Base-by-base conservation (phyloP, 768 basidiomycete genomes). In the Kwoniella europaea region DNA sequence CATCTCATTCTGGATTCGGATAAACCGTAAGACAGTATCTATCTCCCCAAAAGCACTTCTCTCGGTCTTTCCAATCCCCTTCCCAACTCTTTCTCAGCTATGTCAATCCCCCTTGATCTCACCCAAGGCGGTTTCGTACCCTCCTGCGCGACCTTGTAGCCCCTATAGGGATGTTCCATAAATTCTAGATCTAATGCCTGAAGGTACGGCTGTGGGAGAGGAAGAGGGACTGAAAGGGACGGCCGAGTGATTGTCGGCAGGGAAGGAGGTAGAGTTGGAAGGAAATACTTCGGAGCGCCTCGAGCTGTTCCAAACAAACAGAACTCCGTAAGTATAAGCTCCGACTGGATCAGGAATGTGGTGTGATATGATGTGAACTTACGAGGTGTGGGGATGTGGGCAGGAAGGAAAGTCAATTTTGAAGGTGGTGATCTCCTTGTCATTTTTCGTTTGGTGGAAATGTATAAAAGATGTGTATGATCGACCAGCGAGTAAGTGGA, bases 331-430 rank as follows among this genome's bases (percentile, higher is more conserved):
- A 35, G 35, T 35, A 5, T 35, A 35, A 35, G 35, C 7, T 7
- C 6, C 35, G 35, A 7, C 35, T 35, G 35, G 35, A 35, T 35
- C 6, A 35, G 35, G 35, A 1, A 35, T 35, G 0, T 35, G 24
- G 55, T n/a, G 22, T 24, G 22, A 15, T 16, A 20, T 20, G 50
- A 27, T 0, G 10, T 20, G 12, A 6, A 50, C 64, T 57, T 57
- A 65, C 64, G 54, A 18, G 64, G 64, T 50, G 55, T 65, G 22
- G 64, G 64, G 9, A 65, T 55, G 24, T 65, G 42, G 22, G 64
- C 16, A 9, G 64, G 64, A 13, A 65, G 35, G 54, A 65, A 56
- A 24, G 20, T 65, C 54, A 65, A 44, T 10, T 42, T 50, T 10
- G 64, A 56, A 9, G 64, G 64, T 12, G 64, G 64, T 22, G 55